phyloP scores from a whole-genome alignment of 768 basidiomycete species.

The Mycena vitilis region DNA sequence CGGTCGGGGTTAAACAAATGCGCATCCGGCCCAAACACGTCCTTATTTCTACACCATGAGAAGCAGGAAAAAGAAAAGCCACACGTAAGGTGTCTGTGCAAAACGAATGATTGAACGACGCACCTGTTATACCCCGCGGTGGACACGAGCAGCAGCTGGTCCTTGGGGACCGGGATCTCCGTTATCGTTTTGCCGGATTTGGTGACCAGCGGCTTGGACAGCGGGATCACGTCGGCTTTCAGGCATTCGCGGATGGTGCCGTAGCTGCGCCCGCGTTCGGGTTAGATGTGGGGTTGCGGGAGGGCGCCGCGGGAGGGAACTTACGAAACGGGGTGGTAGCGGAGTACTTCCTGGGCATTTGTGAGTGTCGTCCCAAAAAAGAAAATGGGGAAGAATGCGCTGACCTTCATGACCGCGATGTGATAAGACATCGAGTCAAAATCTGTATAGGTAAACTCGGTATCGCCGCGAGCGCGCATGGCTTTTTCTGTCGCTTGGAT shows the following conservation, averaged over 20 bases:
- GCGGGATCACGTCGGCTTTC: conserved; percentile 68
- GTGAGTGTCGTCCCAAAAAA: background rate
- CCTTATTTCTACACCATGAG: conserved; percentile 50
- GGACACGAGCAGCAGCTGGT: conserved; percentile 63
- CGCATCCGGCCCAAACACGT: conserved; percentile 69
- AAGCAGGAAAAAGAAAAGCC: background rate
- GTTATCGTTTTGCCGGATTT: conserved; percentile 55
- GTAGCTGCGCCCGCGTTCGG: background rate
- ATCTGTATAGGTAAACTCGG: conserved; percentile 58
- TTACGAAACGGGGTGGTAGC: conserved; percentile 66
- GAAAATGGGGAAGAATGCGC: conserved; percentile 13
- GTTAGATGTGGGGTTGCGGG: background rate
- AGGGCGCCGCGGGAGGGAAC: background rate
- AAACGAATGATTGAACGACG: too few relatives aligned
- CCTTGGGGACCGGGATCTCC: conserved; percentile 61
- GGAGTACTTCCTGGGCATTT: conserved; percentile 57
- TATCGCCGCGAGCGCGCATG: conserved; percentile 49
- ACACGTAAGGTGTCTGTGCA: too few relatives aligned
- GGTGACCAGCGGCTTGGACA: conserved; percentile 63
- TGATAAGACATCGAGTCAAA: conserved; percentile 63
- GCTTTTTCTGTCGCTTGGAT: conserved; percentile 52
- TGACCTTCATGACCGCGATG: conserved; percentile 60
- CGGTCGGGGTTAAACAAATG: conserved; percentile 65
- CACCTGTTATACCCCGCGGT: conserved; percentile 67
- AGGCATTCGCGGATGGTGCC: conserved; percentile 63